A percentile compares a stretch with the other conserved stretches of the same genome.
Conservation (phyloP, 345 rosid species). For the Bruguiera gymnorhiza region DNA sequence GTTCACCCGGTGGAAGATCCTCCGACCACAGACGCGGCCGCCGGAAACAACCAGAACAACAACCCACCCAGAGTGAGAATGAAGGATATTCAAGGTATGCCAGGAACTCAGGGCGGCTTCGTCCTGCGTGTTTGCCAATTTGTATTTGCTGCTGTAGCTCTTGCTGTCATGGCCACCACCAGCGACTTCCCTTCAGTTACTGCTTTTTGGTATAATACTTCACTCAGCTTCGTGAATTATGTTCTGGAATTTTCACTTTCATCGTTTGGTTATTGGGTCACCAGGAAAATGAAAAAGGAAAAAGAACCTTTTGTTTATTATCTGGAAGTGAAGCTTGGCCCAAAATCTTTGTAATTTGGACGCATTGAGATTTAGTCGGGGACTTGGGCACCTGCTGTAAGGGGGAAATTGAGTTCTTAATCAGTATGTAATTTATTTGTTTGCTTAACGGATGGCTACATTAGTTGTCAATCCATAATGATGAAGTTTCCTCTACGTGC, state of each 20-base stretch:
- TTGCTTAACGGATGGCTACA: too few relatives aligned
- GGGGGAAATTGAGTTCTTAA: too few relatives aligned
- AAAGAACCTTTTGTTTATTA: too few relatives aligned
- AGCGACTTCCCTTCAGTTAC: constrained; percentile 71
- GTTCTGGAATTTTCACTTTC: not conserved
- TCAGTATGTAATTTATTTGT: too few relatives aligned
- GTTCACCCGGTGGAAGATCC: constrained; percentile 74
- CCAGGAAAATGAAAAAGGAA: too few relatives aligned
- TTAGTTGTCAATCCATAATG: too few relatives aligned
- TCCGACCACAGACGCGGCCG: constrained; percentile 38
- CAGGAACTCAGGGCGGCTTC: constrained; percentile 66
- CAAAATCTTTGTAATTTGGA: too few relatives aligned
- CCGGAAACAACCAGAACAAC: constrained; percentile 35
- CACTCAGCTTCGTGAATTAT: constrained; percentile 1
- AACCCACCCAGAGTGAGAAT: constrained; percentile 49
- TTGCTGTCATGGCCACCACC: constrained; percentile 63
- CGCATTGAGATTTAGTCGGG: too few relatives aligned
- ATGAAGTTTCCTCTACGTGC: too few relatives aligned
- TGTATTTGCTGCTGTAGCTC: constrained; percentile 55
- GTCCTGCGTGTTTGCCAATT: constrained; percentile 57
- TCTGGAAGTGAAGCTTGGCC: too few relatives aligned
- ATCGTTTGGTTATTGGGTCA: not conserved
- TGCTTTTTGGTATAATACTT: constrained; percentile 52
- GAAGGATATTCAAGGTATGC: constrained; percentile 73
- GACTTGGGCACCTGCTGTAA: too few relatives aligned